Conservation (phyloP, 768 basidiomycete genomes). For the Phylloporus rhodoxanthus region DNA sequence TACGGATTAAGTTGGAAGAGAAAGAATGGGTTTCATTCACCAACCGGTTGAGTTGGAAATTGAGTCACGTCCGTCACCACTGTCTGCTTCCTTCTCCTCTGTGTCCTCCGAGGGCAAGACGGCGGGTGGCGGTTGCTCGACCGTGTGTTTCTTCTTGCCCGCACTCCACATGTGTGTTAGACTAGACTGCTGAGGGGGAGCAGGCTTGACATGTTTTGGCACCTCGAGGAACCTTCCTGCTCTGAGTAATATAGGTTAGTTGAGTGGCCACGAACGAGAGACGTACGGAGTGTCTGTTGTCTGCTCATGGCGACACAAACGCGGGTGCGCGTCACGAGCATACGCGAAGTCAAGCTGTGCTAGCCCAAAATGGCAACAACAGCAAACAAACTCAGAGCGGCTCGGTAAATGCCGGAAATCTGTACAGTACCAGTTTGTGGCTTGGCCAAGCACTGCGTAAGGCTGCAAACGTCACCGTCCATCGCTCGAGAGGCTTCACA, state of each 20-base stretch:
- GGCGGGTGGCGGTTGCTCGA: constrained; percentile 16
- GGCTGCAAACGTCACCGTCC: not conserved
- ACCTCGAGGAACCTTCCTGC: constrained; percentile 72
- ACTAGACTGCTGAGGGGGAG: constrained; percentile 73
- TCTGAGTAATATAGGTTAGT: not conserved
- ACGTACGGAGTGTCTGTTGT: constrained; percentile 67
- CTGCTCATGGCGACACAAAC: constrained; percentile 45
- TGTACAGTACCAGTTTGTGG: constrained; percentile 40
- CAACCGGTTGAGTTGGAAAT: constrained; percentile 6
- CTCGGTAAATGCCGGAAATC: constrained; percentile 32
- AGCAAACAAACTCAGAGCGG: too few species aligned
- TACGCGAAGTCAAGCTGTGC: constrained; percentile 2
- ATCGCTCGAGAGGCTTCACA: constrained; percentile 18
- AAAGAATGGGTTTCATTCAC: constrained; percentile 1
- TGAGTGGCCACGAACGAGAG: not conserved
- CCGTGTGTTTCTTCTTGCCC: constrained; percentile 37
- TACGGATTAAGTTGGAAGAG: constrained; percentile 2
- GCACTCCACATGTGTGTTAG: constrained; percentile 69
- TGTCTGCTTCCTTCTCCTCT: constrained; percentile 21
- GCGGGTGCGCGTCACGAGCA: constrained; percentile 20
- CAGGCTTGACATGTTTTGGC: constrained; percentile 58
- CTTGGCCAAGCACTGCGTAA: constrained; percentile 19
- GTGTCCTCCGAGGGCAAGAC: constrained; percentile 22
- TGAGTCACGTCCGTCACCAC: constrained; percentile 6
- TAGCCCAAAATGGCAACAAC: not conserved